phyloP scores from a whole-genome alignment of 2,329 filamentous ascomycete genomes.

The Paecilomyces formosus region DNA sequence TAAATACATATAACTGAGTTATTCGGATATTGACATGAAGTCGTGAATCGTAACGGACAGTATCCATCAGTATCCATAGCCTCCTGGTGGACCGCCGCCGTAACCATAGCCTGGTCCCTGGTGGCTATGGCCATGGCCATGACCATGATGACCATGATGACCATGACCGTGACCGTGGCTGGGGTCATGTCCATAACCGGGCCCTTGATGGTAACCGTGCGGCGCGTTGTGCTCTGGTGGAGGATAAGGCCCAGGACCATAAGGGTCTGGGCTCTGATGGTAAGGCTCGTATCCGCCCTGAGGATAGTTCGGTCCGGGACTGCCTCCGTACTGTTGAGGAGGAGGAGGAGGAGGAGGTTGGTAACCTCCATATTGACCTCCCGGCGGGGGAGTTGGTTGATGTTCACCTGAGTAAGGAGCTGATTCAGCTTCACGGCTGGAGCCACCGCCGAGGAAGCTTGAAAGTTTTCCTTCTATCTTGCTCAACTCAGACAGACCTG shows the following conservation, averaged over 20 bases:
- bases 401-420: not conserved
- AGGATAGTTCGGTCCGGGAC: not conserved
- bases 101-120: not conserved
- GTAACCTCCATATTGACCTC: not conserved
- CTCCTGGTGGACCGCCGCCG: not conserved
- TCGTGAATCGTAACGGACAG: not conserved
- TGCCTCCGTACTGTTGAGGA: not conserved
- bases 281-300: not conserved
- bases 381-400: not conserved
- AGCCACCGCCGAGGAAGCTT: not conserved
- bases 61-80: slow-evolving; percentile 2
- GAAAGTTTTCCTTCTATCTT: slow-evolving; percentile 12
- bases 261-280: not conserved
- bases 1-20: not conserved
- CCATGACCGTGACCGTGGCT: slow-evolving; percentile 2
- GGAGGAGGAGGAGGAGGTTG: not conserved
- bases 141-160: too few species aligned
- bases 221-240: not conserved
- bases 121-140: slow-evolving; percentile 1
- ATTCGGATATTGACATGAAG: not conserved
- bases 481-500: slow-evolving; percentile 29
- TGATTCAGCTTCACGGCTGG: not conserved
- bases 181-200: not conserved
- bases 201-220: not conserved
- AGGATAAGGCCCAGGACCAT: not conserved